These are phyloP conservation scores for Auxenochlorella pyrenoidosa DNA, from an alignment of 139 green algal species.

Conservation along the genomic window DNA sequence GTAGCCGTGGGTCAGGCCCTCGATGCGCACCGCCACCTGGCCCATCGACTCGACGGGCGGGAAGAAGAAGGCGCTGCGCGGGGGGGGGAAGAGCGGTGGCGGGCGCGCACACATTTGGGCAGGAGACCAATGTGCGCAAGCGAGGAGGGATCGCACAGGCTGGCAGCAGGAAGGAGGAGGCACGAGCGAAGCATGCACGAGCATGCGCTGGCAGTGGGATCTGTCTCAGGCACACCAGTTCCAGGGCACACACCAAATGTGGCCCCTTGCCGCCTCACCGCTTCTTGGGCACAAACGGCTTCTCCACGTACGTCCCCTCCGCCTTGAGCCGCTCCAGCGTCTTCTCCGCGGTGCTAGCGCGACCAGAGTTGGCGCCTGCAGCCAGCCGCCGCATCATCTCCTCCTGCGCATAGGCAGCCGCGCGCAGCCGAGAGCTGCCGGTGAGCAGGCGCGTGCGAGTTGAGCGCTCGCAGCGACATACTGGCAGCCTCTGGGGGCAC, in stretches of 20 bases:
- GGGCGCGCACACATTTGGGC: not conserved
- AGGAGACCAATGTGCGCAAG: conserved; percentile 21
- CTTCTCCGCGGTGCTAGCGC: conserved; percentile 92
- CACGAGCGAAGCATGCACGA: not conserved
- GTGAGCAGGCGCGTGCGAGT: too few species aligned
- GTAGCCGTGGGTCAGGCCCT: conserved; percentile 92
- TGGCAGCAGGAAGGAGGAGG: not conserved
- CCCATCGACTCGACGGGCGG: conserved; percentile 81
- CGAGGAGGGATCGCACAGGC: not conserved
- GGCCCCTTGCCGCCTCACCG: conserved; percentile 50
- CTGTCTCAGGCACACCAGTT: not conserved
- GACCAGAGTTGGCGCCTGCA: conserved; percentile 74
- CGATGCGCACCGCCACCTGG: conserved; percentile 67
- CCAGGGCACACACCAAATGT: not conserved
- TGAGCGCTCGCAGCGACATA: not conserved
- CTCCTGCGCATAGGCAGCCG: conserved; percentile 33
- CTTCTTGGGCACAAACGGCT: conserved; percentile 87
- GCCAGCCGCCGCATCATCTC: conserved; percentile 80
- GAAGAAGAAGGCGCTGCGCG: conserved; percentile 67
- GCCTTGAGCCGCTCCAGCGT: conserved; percentile 86
- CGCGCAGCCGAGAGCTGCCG: too few species aligned
- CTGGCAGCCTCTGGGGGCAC: too few species aligned
- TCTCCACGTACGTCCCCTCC: conserved; percentile 77
- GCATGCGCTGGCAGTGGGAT: not conserved
- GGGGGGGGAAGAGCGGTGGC: not conserved